Evolutionary conservation across 768 basidiomycete genomes (phyloP), one percentile per base, ranked within the genome.

Genomic region (Boletus eberwhitei): DNA sequence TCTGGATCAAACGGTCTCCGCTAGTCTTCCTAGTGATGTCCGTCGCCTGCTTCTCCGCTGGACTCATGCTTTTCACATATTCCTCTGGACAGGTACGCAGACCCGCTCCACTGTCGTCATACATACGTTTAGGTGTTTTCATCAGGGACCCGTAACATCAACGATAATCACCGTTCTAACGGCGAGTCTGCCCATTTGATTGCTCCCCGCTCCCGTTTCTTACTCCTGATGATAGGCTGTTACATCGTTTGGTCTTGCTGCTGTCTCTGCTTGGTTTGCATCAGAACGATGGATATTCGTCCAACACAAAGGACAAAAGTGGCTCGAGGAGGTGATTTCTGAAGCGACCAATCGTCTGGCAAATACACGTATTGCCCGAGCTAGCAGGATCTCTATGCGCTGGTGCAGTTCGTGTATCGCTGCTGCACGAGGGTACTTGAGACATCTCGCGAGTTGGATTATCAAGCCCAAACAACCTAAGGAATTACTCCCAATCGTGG

Each of bases 1-100:
- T 91, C 60, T 92, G 88, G 89, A 91, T 91, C 73, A 91, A 90
- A 66, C 77, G 88, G 35, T 88, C 88, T 6, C 89, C 89, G 14
- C 76, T 92, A 34, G 86, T 90, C 57, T 90, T 91, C 73, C 81
- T 91, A 43, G 88, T 91, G 55, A 77, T 91, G 67, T 89, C 90
- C 50, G 88, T 91, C 42, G 87, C 87, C 38, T 87, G 86, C 70
- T 92, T 92, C 71, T 90, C 87, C 1, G 78, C 87, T 39, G 89
- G 89, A 14, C 77, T 91, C 17, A 84, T 86, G 62, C 80, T 86
- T 41, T 91, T 91, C 64, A 79, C 87, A 14, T 91, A 90, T 64
- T 82, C 89, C 3, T 88, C 89, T 17, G 59, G 70, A 8, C 87
- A 88, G 77, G 87, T 85, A 68, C 41, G 77, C 54, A 53, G 60